Conservation (phyloP, 805 yeast genomes). For the Saccharomycopsis fodiens region DNA sequence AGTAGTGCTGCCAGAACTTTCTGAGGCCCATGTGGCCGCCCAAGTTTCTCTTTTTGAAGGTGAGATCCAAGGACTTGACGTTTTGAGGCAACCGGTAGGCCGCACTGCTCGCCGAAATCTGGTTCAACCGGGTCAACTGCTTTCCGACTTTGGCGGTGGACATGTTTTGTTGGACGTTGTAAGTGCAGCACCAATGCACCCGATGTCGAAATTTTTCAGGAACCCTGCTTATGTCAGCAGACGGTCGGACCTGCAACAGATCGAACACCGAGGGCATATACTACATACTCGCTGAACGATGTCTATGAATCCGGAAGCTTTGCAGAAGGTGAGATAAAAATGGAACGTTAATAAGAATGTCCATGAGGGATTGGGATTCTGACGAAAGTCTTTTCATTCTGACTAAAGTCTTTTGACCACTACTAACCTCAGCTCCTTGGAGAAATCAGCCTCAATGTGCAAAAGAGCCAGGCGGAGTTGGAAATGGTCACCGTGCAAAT, state of each 20-base stretch:
- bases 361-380: too few relatives aligned
- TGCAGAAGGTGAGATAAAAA: constrained; percentile 7
- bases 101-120: constrained; percentile 34
- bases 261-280: too few relatives aligned
- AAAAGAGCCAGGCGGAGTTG: constrained; percentile 19
- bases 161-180: too few relatives aligned
- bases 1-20: constrained; percentile 45
- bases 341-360: background rate
- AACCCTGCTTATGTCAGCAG: background rate
- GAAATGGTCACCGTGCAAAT: constrained; percentile 19
- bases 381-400: background rate
- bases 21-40: constrained; percentile 44
- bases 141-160: constrained; percentile 27
- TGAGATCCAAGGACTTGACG: constrained; percentile 33
- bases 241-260: too few relatives aligned
- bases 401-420: too few relatives aligned
- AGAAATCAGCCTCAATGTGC: constrained; percentile 17
- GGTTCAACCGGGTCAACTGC: constrained; percentile 35
- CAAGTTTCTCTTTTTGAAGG: constrained; percentile 32
- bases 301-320: constrained; percentile 14
- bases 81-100: constrained; percentile 29
- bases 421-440: constrained; percentile 13
- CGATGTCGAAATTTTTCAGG: background rate
- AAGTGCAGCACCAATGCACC: too few relatives aligned
- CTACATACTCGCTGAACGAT: too few relatives aligned